Percentiles rank a stretch among this genome's conserved stretches.
Evolutionary conservation across 768 basidiomycete species (phyloP).

Genomic region (Boletus sp.): DNA sequence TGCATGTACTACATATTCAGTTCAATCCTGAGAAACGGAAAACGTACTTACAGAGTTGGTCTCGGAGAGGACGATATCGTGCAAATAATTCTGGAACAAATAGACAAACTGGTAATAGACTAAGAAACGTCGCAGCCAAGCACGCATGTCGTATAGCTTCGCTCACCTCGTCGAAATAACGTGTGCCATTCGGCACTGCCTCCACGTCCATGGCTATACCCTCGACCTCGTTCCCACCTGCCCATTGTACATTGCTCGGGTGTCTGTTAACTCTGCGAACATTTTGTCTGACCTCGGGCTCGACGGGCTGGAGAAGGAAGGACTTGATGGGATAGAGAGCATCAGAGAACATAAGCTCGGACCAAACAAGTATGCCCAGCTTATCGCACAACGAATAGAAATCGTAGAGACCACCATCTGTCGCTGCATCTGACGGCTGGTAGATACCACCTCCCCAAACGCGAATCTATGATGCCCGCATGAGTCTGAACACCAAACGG

Average conservation of each 20-base stretch:
- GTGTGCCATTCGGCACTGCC: neutral
- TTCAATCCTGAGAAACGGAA: neutral
- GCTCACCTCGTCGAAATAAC: constrained; percentile 44
- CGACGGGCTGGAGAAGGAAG: constrained; percentile 49
- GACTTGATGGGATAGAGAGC: constrained; percentile 54
- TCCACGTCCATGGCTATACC: constrained; percentile 37
- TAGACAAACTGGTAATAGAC: constrained; percentile 40
- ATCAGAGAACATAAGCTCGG: constrained; percentile 47
- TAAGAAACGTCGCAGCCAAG: neutral
- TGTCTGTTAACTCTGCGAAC: constrained; percentile 49
- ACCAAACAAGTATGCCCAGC: constrained; percentile 60
- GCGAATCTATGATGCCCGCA: constrained; percentile 40
- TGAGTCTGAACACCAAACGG: neutral
- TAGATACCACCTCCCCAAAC: constrained; percentile 61
- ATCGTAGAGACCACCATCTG: constrained; percentile 48
- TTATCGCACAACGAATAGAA: constrained; percentile 61
- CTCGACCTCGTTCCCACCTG: constrained; percentile 45
- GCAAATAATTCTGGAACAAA: constrained; percentile 52
- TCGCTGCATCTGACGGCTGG: constrained; percentile 41
- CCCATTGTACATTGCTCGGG: constrained; percentile 59
- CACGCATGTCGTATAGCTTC: neutral
- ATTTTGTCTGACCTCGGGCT: constrained; percentile 54
- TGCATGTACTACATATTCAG: constrained; percentile 11
- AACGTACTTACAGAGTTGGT: constrained; percentile 42
- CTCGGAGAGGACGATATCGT: constrained; percentile 44